Percentiles rank a stretch among this genome's conserved stretches.
These are phyloP conservation scores for Fusarium sp. DNA, from an alignment of 2,329 filamentous ascomycete species.

Conservation along the genomic window DNA sequence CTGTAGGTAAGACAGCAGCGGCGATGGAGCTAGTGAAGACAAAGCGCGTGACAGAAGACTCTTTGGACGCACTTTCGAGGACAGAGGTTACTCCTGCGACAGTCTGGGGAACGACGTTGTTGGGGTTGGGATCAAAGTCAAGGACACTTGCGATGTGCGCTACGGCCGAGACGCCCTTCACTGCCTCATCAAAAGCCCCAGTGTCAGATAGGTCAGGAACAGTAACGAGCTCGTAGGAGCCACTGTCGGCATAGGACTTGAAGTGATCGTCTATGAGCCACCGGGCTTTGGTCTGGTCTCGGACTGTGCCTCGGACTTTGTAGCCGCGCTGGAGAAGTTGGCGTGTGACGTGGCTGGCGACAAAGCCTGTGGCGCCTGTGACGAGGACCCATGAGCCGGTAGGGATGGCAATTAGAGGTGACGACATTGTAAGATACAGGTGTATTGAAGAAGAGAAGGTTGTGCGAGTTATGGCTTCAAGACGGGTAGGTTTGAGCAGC, in stretches of 20 bases:
- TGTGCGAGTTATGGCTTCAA: too few relatives aligned
- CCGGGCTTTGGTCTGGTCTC: slow-evolving; percentile 44
- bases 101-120: slow-evolving; percentile 53
- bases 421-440: background rate
- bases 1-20: background rate
- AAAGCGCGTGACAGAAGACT: slow-evolving; percentile 50
- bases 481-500: background rate
- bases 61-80: slow-evolving; percentile 52
- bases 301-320: slow-evolving; percentile 56
- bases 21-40: slow-evolving; percentile 43
- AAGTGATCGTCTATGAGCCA: slow-evolving; percentile 50
- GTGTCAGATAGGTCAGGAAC: slow-evolving; percentile 50
- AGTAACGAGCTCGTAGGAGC: slow-evolving; percentile 49
- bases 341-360: slow-evolving; percentile 54
- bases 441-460: too few relatives aligned
- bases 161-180: slow-evolving; percentile 51
- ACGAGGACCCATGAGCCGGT: slow-evolving; percentile 51
- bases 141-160: slow-evolving; percentile 56
- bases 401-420: slow-evolving; percentile 27
- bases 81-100: slow-evolving; percentile 49
- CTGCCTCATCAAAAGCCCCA: slow-evolving; percentile 48
- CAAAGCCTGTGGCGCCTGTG: slow-evolving; percentile 57
- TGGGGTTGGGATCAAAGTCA: slow-evolving; percentile 51
- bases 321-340: slow-evolving; percentile 53
- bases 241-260: slow-evolving; percentile 38